Conservation (phyloP, 345 rosid genomes). For the Arabis alpina region DNA sequence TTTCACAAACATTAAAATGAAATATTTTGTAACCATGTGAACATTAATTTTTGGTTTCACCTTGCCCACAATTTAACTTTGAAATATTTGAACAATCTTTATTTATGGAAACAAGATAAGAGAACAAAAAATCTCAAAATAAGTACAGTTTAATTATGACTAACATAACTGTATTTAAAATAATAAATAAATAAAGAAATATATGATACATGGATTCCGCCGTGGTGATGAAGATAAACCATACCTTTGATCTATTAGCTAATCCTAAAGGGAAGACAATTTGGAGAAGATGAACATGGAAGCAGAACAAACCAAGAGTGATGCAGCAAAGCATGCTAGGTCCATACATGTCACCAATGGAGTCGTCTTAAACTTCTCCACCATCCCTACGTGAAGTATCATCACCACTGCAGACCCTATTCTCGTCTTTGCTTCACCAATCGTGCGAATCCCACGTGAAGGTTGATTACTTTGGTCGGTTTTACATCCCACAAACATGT, state of each 20-base stretch:
- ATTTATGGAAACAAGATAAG: too few relatives aligned
- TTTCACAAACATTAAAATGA: too few relatives aligned
- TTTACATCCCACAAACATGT: constrained; percentile 63
- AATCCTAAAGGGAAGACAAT: constrained; percentile 40
- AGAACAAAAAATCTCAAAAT: too few relatives aligned
- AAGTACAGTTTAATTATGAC: too few relatives aligned
- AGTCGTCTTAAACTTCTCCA: constrained; percentile 63
- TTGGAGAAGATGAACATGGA: constrained; percentile 60
- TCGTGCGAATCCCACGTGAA: constrained; percentile 25
- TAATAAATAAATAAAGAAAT: background rate
- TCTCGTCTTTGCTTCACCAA: constrained; percentile 65
- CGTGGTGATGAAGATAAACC: too few relatives aligned
- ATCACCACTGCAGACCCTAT: constrained; percentile 71
- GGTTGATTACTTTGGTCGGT: constrained; percentile 56
- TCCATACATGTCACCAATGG: constrained; percentile 60
- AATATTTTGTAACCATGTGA: too few relatives aligned
- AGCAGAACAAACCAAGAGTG: constrained; percentile 62
- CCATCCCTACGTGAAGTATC: constrained; percentile 73
- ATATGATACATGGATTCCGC: too few relatives aligned
- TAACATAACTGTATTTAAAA: background rate
- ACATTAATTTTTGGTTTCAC: too few relatives aligned
- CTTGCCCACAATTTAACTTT: too few relatives aligned
- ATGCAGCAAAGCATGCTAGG: constrained; percentile 73
- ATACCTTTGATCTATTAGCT: background rate
- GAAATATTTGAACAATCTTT: too few relatives aligned